Base-by-base conservation (phyloP, 2,329 filamentous ascomycete species). In the Bipolaris victoriae region DNA sequence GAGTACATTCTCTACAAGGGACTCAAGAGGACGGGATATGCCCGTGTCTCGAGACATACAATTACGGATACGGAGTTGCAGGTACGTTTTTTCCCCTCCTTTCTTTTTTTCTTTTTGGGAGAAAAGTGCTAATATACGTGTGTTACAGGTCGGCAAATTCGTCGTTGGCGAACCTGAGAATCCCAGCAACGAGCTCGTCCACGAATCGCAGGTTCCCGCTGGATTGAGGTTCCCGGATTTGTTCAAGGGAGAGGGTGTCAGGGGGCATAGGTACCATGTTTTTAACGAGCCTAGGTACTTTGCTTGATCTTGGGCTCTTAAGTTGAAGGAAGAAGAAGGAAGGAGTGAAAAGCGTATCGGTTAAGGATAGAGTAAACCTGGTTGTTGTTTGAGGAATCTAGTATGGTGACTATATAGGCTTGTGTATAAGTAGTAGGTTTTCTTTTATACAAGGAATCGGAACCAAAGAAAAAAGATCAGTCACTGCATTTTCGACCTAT, bases 21-120 rank as follows among this genome's bases (percentile, higher is more conserved):
- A 11, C 79, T 99, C 61, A 89, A 88, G 77, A 85, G 94, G 60
- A 89, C 90, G 0, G 94, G 92, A 1, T 99, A 99, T 75, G 95
- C 95, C 3, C 83, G 95, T 52, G 89, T 99, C 50, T 94, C 90
- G 69, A 84, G 95, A 67, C 88, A 88, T 67, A 96, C 91, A 1
- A 98, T 99, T 67, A 99, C 95, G 11, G 95, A 99, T 74, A 99
- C 95, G 2, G 95, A 99, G 79, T 83, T 99, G 53, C 95, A 99
- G 82, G 90, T 88, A 80, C 70, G 80, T 70, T 11, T 29, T 3
- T 26, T 9, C 10, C 10, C 24, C 18, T 15, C 22, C 5, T 15
- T 15, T 22, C 16, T 22, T 46, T 18, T 31, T 22, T 9, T 20
- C 35, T 47, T 6, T 9, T 9, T 18, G 5, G 2, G 11, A 5